Base-by-base conservation (phyloP, 2,329 filamentous ascomycete genomes). In the Ophiocordyceps camponoti-saundersi region DNA sequence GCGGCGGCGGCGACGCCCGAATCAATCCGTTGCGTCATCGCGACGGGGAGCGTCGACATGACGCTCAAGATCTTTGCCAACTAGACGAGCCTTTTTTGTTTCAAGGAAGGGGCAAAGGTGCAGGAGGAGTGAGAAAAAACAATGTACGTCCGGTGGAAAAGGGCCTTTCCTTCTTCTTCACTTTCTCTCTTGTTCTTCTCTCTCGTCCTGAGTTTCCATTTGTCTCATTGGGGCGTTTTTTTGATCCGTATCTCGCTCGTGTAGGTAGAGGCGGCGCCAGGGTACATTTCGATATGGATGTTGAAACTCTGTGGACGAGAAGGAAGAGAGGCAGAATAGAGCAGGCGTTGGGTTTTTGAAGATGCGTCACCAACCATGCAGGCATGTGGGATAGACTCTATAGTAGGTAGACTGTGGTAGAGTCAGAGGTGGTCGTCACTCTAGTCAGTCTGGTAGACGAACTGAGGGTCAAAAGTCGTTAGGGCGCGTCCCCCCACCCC, bases 21-120 rank as follows among this genome's bases (percentile, higher is more conserved):
- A 44, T 79, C 79, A 53, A 87, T 93, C 51, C 75, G 85, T 51
- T 93, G 87, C 59, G 80, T 94, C 18, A 82, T 95, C 55, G 88
- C 87, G 10, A 93, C 87, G 3, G 87, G 85, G 34, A 85, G 87
- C 59, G 85, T 94, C 48, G 86, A 93, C 66, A 68, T 80, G 60
- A 85, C 80, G 53, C 75, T 93, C 52, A 74, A 84, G 55, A 77
- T 93, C 46, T 93, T 90, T 67, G 85, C 85, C 46, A 72, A 70
- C 55, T 71, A 54, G 49, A 32, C 30, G 11, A 15, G 13, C 30
- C 10, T 12, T 15, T 15, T 12, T 26, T 26, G 23, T 26, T 26
- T 13, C 10, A 15, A 32, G 30, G 11, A 32, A 11, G 13, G 13
- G 30, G 13, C 6, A 11, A 12, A 6, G 30, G 13, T 13, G 11